A percentile compares a stretch with the other conserved stretches of the same genome.
These are phyloP conservation scores for Dipodascopsis uninucleata DNA, from an alignment of 805 yeast genomes.

Conservation along the genomic window DNA sequence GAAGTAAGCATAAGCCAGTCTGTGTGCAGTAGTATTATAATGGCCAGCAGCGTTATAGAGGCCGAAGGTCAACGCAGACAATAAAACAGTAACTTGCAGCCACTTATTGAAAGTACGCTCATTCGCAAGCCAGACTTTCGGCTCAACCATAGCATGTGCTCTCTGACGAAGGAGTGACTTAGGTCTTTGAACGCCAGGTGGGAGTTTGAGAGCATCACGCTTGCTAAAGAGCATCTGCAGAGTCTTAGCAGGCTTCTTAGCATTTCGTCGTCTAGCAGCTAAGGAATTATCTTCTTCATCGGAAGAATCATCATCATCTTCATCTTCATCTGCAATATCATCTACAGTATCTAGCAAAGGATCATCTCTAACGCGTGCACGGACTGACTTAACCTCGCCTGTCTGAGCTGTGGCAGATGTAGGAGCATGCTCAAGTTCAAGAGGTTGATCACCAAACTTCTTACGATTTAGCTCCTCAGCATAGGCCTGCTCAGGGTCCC, in stretches of 20 bases:
- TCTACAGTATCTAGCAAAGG: conserved; percentile 14
- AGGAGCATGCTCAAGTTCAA: conserved; percentile 9
- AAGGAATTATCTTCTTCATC: conserved; percentile 34
- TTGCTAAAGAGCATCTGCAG: conserved; percentile 22
- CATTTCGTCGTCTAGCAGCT: conserved; percentile 8
- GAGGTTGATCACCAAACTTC: conserved; percentile 26
- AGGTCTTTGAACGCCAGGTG: conserved; percentile 87
- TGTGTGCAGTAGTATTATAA: conserved; percentile 48
- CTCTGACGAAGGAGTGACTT: conserved; percentile 73
- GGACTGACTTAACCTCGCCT: conserved; percentile 17
- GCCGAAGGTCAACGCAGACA: conserved; percentile 80
- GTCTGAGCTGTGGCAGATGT: conserved; percentile 13
- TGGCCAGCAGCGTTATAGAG: conserved; percentile 64
- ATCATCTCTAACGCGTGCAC: conserved; percentile 18
- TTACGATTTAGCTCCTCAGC: conserved; percentile 57
- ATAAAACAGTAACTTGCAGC: conserved; percentile 82
- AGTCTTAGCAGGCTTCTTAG: conserved; percentile 8
- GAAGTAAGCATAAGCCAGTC: conserved; percentile 76
- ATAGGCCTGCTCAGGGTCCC: conserved; percentile 74
- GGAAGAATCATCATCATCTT: conserved; percentile 53
- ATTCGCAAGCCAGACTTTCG: conserved; percentile 97
- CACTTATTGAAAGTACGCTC: conserved; percentile 96
- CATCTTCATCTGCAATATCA: conserved; percentile 46
- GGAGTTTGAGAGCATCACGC: conserved; percentile 42
- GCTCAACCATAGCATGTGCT: conserved; percentile 91